Percentiles rank a stretch among this genome's conserved stretches.
Conservation (phyloP, 495 filamentous ascomycete species). For the Rhizodiscina lignyota region DNA sequence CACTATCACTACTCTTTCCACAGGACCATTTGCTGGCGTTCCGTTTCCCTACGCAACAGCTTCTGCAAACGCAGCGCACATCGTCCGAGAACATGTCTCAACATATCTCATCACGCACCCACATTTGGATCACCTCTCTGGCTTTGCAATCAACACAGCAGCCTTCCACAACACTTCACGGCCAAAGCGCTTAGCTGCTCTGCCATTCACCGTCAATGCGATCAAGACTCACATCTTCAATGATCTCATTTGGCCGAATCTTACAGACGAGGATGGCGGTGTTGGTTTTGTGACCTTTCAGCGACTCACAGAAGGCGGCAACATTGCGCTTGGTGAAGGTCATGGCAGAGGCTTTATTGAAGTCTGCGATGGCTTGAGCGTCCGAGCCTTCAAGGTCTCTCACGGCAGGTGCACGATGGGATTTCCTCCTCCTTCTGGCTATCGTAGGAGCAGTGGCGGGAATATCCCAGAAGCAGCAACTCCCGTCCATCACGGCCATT, state of each 20-base stretch:
- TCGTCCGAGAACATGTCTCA: conserved; percentile 63
- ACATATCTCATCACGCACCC: conserved; percentile 86
- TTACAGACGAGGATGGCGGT: conserved; percentile 90
- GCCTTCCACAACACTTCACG: conserved; percentile 52
- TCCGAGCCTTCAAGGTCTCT: conserved; percentile 63
- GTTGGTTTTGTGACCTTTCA: conserved; percentile 85
- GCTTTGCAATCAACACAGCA: conserved; percentile 84
- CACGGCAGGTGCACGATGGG: conserved; percentile 45
- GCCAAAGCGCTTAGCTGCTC: conserved; percentile 68
- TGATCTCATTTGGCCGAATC: conserved; percentile 92
- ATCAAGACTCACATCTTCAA: conserved; percentile 94
- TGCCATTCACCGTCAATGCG: conserved; percentile 71
- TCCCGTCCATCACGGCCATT: conserved; percentile 1
- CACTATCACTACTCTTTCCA: conserved; percentile 14
- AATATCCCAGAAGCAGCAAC: conserved; percentile 9
- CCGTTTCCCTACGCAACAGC: conserved; percentile 41
- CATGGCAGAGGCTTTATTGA: conserved; percentile 66
- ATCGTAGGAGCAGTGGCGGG: conserved; percentile 20
- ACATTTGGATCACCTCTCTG: conserved; percentile 84
- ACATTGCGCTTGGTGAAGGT: conserved; percentile 59
- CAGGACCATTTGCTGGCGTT: conserved; percentile 61
- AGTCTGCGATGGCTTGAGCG: conserved; percentile 61
- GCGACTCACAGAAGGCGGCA: conserved; percentile 74
- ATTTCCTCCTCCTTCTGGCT: too few relatives aligned
- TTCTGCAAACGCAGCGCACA: conserved; percentile 60